phyloP scores from a whole-genome alignment of 495 filamentous ascomycete genomes.

The Monascus purpureus region DNA sequence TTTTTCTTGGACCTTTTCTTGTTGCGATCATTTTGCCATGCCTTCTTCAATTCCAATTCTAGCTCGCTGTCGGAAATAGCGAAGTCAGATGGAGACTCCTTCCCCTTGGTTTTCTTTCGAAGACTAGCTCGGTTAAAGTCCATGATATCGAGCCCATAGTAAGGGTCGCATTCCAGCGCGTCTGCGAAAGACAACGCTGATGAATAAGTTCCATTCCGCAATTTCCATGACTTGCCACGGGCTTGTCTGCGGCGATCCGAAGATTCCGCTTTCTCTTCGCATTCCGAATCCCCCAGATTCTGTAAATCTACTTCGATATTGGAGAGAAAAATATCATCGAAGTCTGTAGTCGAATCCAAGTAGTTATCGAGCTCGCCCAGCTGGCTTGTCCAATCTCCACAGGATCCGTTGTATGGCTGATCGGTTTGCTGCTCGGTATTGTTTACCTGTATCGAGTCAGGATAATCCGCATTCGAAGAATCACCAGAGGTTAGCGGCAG shows the following conservation, averaged over 20 bases:
- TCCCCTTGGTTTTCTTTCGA: constrained; percentile 41
- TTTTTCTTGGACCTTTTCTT: constrained; percentile 73
- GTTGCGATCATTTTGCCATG: constrained; percentile 63
- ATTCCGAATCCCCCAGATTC: not conserved
- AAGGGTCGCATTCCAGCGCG: constrained; percentile 43
- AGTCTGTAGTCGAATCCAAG: not conserved
- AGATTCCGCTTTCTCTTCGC: not conserved
- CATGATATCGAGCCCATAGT: constrained; percentile 71
- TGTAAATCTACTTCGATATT: not conserved
- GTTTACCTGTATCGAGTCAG: constrained; percentile 1
- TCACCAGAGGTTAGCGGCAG: not conserved
- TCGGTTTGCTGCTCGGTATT: not conserved
- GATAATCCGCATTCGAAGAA: constrained; percentile 1
- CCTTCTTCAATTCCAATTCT: constrained; percentile 39
- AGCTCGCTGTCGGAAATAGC: constrained; percentile 65
- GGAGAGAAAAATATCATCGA: not conserved
- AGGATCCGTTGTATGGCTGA: constrained; percentile 1
- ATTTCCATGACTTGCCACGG: constrained; percentile 3
- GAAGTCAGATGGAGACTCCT: constrained; percentile 30
- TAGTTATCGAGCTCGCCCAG: not conserved
- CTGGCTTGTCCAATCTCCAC: constrained; percentile 1
- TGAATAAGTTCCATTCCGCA: constrained; percentile 39
- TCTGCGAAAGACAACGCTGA: constrained; percentile 52
- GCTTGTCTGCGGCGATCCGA: not conserved
- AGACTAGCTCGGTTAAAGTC: constrained; percentile 57